Conservation (phyloP, 352 stramenopile genomes). For the Phytophthora pisi region DNA sequence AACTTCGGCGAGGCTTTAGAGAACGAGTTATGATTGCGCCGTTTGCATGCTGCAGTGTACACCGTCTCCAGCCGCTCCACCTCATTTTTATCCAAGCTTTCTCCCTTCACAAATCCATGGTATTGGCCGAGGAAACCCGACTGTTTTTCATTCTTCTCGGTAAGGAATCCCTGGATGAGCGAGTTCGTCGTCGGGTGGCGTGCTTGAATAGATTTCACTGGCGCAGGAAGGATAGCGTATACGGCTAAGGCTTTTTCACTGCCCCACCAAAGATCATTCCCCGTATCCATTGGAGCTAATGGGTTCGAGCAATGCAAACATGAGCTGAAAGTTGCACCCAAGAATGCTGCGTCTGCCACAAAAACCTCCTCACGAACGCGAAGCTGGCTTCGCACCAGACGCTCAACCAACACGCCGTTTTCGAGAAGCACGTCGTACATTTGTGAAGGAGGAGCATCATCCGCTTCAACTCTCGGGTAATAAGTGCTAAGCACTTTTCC, state of each 20-base stretch:
- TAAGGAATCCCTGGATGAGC: constrained; percentile 37
- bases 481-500: constrained; percentile 39
- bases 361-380: constrained; percentile 47
- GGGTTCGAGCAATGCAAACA: constrained; percentile 12
- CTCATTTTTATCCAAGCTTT: constrained; percentile 39
- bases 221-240: constrained; percentile 48
- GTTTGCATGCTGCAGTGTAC: constrained; percentile 29
- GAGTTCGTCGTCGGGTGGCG: constrained; percentile 51
- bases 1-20: constrained; percentile 25
- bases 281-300: constrained; percentile 1
- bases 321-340: constrained; percentile 45
- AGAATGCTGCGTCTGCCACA: constrained; percentile 43
- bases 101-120: constrained; percentile 55
- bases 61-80: constrained; percentile 38
- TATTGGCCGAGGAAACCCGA: constrained; percentile 67
- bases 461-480: neutral
- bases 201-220: constrained; percentile 40
- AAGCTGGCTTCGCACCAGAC: constrained; percentile 40
- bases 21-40: neutral
- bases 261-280: constrained; percentile 48
- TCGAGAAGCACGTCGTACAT: constrained; percentile 49
- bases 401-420: constrained; percentile 45
- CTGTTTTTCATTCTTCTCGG: constrained; percentile 35
- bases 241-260: constrained; percentile 55
- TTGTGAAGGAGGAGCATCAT: neutral